Base-by-base conservation (phyloP, 1,284 basidiomycete species). In the Rhodotorula sp. region DNA sequence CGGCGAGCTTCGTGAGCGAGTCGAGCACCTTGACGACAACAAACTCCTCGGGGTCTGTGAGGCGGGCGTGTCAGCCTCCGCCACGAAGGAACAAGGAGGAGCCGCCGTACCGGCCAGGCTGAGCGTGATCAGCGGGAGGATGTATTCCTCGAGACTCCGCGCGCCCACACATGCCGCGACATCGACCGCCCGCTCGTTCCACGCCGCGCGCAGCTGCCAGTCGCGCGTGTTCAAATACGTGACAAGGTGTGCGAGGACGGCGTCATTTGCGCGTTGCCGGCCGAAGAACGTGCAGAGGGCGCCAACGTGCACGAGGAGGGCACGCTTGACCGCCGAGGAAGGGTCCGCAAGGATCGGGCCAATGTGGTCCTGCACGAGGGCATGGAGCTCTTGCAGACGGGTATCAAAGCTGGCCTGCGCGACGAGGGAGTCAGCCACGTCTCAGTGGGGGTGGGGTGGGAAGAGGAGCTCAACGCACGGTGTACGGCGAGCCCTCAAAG, bases 241-340 rank as follows among this genome's bases (percentile, higher is more conserved):
- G 81, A 99, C 95, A 89, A 99, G 96, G 81, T 99, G 95, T 76
- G 93, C 94, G 32, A 99, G 84, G 12, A 99, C 84, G 6, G 96
- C 91, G 77, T 99, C 95, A 82, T 97, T 96, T 1, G 97, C 96
- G 80, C 90, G 91, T 79, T 93, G 90, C 36, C 92, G 84, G 5
- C 95, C 96, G 50, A 99, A 88, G 83, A 99, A 97, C 64, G 93
- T 88, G 80, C 94, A 97, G 12, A 99, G 84, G 0, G 90, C 88
- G 1, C 91, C 91, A 44, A 98, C 91, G 76, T 93, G 88, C 69
- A 90, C 78, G 0, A 88, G 81, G n/a, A 86, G 82, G 1, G 85
- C 83, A 22, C 87, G 83, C 70, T 86, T 86, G 57, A 88, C 87
- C n/a, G 83, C 80, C 19, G 84, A 79, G 0, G 83, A 83, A 0